Evolutionary conservation across 2,329 filamentous ascomycete genomes (phyloP), one percentile per base, ranked within the genome.

Genomic region (Thielaviopsis ethacetica): DNA sequence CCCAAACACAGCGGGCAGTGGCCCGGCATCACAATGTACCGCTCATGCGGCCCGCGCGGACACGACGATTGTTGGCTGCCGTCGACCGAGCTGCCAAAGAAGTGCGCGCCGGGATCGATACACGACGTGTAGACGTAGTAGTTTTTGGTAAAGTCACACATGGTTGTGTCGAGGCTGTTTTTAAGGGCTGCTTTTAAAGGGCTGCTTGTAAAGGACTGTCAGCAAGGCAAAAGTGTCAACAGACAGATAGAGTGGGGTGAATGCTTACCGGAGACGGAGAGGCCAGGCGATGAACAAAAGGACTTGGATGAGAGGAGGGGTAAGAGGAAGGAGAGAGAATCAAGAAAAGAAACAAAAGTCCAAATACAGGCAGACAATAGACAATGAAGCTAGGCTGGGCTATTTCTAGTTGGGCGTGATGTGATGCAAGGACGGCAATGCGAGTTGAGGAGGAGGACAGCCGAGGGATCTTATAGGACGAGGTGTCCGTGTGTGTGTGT

Each of bases 61-160:
- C 85, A 89, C 34, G 77, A 73, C 34, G 75, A 71, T 60, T 81
- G 76, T 63, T 75, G 76, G 67, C 74, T 80, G 59, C 84, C 84
- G 65, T 89, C 85, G 57, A 84, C 74, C 1, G 81, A 81, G 1
- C 83, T 87, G 63, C 80, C 76, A 68, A 86, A 84, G 70, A 87
- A 88, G 69, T 89, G 85, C 17, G 79, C 75, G 49, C 80, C 81
- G 0, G 84, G 85, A 66, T 88, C 83, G 59, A 77, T 70, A 66
- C 85, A 89, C 51, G 80, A 76, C 60, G 82, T 83, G 72, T 88
- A 88, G 69, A 89, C 83, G 71, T 87, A 88, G 69, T 84, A 88
- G 70, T 87, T 87, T 66, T 85, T 86, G 66, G 82, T 85, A 67
- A 84, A 86, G 68, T 81, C 75, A 67, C 79, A 82, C 79, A 82